Evolutionary conservation across 78 protist genomes (phyloP).

Genomic region (Dictyostelium purpureum): DNA sequence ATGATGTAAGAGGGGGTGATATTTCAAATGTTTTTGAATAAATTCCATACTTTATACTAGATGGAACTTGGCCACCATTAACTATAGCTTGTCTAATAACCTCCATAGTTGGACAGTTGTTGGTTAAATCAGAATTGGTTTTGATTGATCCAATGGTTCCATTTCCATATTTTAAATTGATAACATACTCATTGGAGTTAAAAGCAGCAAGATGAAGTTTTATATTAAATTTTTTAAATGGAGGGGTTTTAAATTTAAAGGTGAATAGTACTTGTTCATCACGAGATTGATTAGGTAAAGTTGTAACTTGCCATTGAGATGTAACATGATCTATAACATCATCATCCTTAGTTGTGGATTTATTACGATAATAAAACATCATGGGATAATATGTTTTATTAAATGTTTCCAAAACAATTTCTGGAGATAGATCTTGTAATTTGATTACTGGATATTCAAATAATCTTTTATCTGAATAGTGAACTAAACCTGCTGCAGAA

Average conservation of each 20-base stretch:
- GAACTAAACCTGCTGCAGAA: neutral
- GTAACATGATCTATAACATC: neutral
- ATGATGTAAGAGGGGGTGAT: neutral
- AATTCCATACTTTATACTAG: neutral
- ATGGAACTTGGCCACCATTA: neutral
- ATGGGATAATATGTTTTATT: neutral
- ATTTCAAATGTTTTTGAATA: neutral
- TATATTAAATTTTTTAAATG: neutral
- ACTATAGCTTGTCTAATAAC: neutral
- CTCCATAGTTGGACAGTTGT: neutral
- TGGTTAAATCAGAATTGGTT: neutral
- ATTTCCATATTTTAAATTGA: neutral
- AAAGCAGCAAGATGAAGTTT: neutral
- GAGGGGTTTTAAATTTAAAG: neutral
- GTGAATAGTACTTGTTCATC: neutral
- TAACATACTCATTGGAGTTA: neutral
- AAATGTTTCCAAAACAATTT: neutral
- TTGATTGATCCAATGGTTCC: neutral
- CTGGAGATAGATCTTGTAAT: too few relatives aligned
- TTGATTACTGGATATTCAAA: neutral
- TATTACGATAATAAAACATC: neutral
- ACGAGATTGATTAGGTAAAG: neutral
- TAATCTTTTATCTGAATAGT: constrained; percentile 2
- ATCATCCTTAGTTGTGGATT: neutral
- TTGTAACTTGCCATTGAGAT: neutral